Conservation (phyloP, 306 rosid genomes). For the Senna siamea region DNA sequence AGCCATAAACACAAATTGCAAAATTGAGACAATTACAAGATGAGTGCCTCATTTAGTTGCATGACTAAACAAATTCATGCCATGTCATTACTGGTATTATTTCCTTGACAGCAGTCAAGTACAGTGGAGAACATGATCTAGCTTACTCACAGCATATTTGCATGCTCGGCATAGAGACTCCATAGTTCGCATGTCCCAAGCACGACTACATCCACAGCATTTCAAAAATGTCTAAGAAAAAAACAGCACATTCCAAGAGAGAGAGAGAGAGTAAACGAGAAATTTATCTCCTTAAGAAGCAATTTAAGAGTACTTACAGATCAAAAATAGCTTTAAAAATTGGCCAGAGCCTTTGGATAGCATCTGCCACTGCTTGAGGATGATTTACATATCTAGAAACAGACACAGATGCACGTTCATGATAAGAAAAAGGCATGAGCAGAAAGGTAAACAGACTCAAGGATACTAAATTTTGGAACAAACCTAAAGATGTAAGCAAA, state of each 20-base stretch:
- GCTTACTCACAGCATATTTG: slow-evolving; percentile 92
- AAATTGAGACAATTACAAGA: neutral
- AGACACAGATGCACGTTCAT: slow-evolving; percentile 44
- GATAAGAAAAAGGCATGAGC: slow-evolving; percentile 12
- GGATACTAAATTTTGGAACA: slow-evolving; percentile 31
- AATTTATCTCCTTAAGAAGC: slow-evolving; percentile 21
- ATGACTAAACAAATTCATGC: slow-evolving; percentile 16
- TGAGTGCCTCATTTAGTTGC: slow-evolving; percentile 32
- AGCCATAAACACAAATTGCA: slow-evolving; percentile 25
- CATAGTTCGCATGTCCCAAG: slow-evolving; percentile 99
- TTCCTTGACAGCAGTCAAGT: slow-evolving; percentile 29
- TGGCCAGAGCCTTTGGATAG: slow-evolving; percentile 95
- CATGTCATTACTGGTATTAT: slow-evolving; percentile 1
- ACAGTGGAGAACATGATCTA: slow-evolving; percentile 29
- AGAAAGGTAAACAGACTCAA: slow-evolving; percentile 25
- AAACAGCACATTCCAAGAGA: neutral
- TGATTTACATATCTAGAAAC: slow-evolving; percentile 82
- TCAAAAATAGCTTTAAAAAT: slow-evolving; percentile 96
- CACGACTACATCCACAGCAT: slow-evolving; percentile 70
- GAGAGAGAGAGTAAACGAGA: neutral
- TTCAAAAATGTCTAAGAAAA: slow-evolving; percentile 32
- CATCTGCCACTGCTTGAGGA: slow-evolving; percentile 98
- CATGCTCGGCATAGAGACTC: slow-evolving; percentile 99
- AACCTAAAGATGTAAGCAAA: slow-evolving; percentile 97
- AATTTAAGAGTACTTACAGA: slow-evolving; percentile 63